Evolutionary conservation across 2,329 filamentous ascomycete species (phyloP).

Genomic region (Lasiodiplodia sp.): DNA sequence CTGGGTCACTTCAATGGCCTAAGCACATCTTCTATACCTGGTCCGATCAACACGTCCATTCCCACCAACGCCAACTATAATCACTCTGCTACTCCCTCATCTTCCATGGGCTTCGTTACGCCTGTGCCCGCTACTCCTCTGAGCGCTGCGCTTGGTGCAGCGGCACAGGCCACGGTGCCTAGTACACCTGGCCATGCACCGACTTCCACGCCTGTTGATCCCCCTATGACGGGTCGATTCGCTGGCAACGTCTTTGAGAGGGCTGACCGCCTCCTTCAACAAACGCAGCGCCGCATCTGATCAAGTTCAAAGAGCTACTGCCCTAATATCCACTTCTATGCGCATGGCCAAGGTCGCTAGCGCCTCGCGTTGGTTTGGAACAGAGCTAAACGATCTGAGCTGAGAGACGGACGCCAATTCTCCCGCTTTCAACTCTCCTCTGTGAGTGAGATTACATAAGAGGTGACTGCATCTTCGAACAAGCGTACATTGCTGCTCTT

Average conservation of each 20-base stretch:
- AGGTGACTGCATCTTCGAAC: neutral
- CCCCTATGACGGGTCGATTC: slow-evolving; percentile 36
- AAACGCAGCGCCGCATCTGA: slow-evolving; percentile 34
- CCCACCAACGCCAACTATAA: slow-evolving; percentile 40
- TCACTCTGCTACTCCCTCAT: slow-evolving; percentile 38
- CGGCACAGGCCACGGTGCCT: slow-evolving; percentile 87
- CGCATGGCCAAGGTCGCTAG: neutral
- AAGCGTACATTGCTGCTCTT: neutral
- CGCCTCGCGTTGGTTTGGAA: neutral
- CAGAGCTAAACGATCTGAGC: neutral
- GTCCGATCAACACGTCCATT: slow-evolving; percentile 47
- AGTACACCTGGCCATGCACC: slow-evolving; percentile 62
- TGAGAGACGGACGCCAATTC: too few relatives aligned
- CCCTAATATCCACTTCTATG: neutral
- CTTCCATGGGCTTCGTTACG: slow-evolving; percentile 55
- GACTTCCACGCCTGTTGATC: slow-evolving; percentile 33
- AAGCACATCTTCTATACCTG: slow-evolving; percentile 39
- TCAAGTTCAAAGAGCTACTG: neutral
- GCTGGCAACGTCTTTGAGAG: slow-evolving; percentile 44
- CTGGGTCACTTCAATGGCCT: slow-evolving; percentile 19
- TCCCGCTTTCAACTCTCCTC: neutral
- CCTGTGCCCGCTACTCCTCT: slow-evolving; percentile 84
- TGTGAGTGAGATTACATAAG: neutral
- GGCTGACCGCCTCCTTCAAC: slow-evolving; percentile 43
- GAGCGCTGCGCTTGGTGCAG: slow-evolving; percentile 86